Evolutionary conservation across 345 rosid species (phyloP).

Genomic region (Eucalyptus coolabah): DNA sequence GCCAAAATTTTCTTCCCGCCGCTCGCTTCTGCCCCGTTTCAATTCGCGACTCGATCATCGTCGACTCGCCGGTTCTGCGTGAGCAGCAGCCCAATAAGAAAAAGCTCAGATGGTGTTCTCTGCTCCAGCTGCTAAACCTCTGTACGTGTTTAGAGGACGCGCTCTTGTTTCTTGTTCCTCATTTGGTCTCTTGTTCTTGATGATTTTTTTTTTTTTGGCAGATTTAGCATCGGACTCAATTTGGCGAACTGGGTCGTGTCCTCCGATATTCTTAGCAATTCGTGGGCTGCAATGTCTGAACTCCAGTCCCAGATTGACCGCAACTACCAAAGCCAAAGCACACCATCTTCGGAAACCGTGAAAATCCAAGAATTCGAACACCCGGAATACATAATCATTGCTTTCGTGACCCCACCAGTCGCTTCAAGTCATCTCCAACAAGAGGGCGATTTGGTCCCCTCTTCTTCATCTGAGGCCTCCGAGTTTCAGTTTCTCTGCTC

Average conservation of each 20-base stretch:
- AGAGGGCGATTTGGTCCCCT: constrained; percentile 5
- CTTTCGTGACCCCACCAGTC: constrained; percentile 20
- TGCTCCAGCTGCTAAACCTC: too few species aligned
- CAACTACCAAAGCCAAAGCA: neutral
- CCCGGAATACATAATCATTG: constrained; percentile 5
- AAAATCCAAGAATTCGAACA: neutral
- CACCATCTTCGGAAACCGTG: neutral
- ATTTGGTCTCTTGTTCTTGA: too few species aligned
- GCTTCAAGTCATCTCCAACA: neutral
- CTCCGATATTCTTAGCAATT: too few species aligned
- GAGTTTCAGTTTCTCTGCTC: constrained; percentile 31
- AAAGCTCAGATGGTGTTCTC: too few species aligned
- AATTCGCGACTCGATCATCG: neutral
- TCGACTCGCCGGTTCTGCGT: too few species aligned
- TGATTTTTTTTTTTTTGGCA: too few species aligned
- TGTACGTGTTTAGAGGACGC: too few species aligned
- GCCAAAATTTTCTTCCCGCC: neutral
- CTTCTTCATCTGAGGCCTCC: constrained; percentile 9
- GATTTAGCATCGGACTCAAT: too few species aligned
- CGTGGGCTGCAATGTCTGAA: too few species aligned
- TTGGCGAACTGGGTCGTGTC: too few species aligned
- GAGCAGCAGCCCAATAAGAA: too few species aligned
- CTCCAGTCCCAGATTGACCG: neutral
- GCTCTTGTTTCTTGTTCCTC: too few species aligned
- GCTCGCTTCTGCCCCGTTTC: neutral